Evolutionary conservation across 768 basidiomycete genomes (phyloP), one percentile per base, ranked within the genome.

Genomic region (Boletus patriciae): DNA sequence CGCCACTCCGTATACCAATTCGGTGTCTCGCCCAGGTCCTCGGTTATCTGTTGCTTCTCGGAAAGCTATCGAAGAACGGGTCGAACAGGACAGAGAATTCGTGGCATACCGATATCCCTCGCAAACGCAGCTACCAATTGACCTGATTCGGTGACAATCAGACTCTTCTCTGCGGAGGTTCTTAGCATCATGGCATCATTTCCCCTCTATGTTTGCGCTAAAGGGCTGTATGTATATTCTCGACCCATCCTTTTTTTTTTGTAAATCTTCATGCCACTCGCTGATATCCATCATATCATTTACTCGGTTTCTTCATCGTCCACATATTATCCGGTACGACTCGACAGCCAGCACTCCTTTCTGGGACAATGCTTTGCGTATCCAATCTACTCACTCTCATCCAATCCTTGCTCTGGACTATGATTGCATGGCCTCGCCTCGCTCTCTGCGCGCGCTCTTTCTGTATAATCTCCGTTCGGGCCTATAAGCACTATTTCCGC

Each of bases 41-140:
- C 78, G 87, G 50, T 77, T 85, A 77, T 88, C 87, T 41, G 75
- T 84, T 19, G 78, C 79, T 11, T 85, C 87, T 18, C 81, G 86
- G 54, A 91, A 85, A 75, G 84, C 84, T 46, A 77, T 91, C 52
- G 88, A 90, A 63, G 84, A 87, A 62, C 78, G 90, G 21, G 89
- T 94, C n/a, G 80, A 86, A n/a, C 92, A 90, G 71, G 90, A 92
- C 68, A 72, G 82, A 4, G 88, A 92, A 18, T 93, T 94, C 66
- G 85, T 93, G 57, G 89, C 91, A 4, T 92, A 93, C 69, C 84
- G 91, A 40, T 94, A 94, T 70, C 92, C 92, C 8, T 92, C 90
- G 15, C 82, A 78, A 60, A 86, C 88, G 62, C 86, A 89, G 62
- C 61, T 60, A 46, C 83, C 80, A 38, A 65, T 88, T 60, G 85